A percentile compares a stretch with the other conserved stretches of the same genome.
Conservation (phyloP, 352 stramenopile genomes). For the Phytophthora constricta region DNA sequence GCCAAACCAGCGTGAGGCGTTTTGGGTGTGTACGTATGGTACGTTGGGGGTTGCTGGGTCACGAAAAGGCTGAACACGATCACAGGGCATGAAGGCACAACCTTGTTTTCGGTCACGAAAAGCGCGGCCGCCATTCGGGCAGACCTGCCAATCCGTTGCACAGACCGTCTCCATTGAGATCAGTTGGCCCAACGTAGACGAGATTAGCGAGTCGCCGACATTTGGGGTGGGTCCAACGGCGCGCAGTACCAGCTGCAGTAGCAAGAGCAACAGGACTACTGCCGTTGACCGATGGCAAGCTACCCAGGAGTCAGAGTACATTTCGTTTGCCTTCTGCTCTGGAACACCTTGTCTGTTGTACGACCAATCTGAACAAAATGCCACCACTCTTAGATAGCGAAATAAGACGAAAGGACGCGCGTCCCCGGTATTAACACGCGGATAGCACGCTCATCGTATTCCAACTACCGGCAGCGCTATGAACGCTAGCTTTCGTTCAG, state of each 20-base stretch:
- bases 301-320: no score
- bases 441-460: no score
- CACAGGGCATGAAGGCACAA: slow-evolving; percentile 57
- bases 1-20: slow-evolving; percentile 40
- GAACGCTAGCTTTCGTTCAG: no score
- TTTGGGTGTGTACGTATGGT: slow-evolving; percentile 20
- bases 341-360: no score
- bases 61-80: no score
- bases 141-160: slow-evolving; percentile 50
- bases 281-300: background rate
- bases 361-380: no score
- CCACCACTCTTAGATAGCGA: no score
- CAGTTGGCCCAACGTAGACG: slow-evolving; percentile 30
- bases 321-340: background rate
- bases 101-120: slow-evolving; percentile 41
- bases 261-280: background rate
- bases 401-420: no score
- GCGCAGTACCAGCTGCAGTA: background rate
- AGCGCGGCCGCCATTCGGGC: slow-evolving; percentile 48
- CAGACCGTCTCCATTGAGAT: slow-evolving; percentile 35
- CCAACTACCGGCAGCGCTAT: no score
- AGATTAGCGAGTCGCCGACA: background rate
- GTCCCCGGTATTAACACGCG: no score
- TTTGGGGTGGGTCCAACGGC: background rate
- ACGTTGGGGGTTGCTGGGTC: background rate